A percentile compares a stretch with the other conserved stretches of the same genome.
Evolutionary conservation across 352 stramenopile genomes (phyloP).

Genomic region (Phytophthora brassicae): DNA sequence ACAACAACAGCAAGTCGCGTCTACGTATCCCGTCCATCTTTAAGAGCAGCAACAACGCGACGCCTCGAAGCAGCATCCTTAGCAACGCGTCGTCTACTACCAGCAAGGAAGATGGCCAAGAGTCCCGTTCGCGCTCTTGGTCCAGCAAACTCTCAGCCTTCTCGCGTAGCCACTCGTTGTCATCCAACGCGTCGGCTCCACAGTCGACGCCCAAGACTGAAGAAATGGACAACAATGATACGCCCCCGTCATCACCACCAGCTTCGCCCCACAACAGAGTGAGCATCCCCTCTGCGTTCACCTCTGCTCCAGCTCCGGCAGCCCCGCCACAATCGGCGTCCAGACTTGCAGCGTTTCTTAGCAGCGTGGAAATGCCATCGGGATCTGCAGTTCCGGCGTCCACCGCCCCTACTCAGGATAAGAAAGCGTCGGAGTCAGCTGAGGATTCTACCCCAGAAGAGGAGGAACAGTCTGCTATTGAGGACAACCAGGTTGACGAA

Average conservation of each 20-base stretch:
- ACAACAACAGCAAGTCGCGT: conserved; percentile 35
- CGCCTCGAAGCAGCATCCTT: conserved; percentile 35
- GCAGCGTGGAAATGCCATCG: conserved; percentile 41
- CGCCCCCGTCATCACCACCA: conserved; percentile 30
- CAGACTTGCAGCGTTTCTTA: conserved; percentile 70
- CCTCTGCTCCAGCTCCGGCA: conserved; percentile 15
- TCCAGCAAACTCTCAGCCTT: conserved; percentile 73
- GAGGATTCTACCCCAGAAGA: conserved; percentile 28
- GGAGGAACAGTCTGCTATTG: conserved; percentile 14
- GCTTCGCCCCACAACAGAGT: conserved; percentile 27
- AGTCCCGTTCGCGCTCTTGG: conserved; percentile 43
- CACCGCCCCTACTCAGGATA: conserved; percentile 22
- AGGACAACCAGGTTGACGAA: conserved; percentile 33
- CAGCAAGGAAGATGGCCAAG: conserved; percentile 30
- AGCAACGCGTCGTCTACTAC: conserved; percentile 39
- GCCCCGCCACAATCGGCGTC: conserved; percentile 40
- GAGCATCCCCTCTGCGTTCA: conserved; percentile 42
- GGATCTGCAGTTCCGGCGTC: conserved; percentile 9
- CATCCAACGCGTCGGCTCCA: conserved; percentile 32
- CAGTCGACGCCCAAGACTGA: conserved; percentile 29
- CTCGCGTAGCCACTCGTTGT: conserved; percentile 41
- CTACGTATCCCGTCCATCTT: conserved; percentile 62
- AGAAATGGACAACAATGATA: conserved; percentile 22
- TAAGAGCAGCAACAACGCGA: conserved; percentile 34
- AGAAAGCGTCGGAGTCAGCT: conserved; percentile 9